phyloP scores from a whole-genome alignment of 2,329 filamentous ascomycete species.

The Aulographum hederae region DNA sequence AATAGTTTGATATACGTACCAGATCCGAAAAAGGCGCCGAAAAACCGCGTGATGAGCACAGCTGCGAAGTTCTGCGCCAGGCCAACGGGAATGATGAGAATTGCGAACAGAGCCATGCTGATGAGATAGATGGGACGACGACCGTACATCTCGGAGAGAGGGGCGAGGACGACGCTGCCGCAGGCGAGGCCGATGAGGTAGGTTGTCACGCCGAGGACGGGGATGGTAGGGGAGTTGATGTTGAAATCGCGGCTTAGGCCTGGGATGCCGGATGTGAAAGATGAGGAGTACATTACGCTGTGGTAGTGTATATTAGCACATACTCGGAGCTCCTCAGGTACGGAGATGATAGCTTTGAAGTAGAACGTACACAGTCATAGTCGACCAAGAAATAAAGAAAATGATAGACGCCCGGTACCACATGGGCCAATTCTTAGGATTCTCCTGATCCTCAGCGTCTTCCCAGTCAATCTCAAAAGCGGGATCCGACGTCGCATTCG shows the following conservation, averaged over 20 bases:
- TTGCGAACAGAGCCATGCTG: slow-evolving; percentile 43
- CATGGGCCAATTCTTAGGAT: slow-evolving; percentile 52
- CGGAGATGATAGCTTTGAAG: background rate
- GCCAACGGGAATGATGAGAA: slow-evolving; percentile 55
- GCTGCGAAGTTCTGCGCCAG: slow-evolving; percentile 47
- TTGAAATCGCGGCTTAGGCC: slow-evolving; percentile 52
- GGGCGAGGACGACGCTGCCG: slow-evolving; percentile 56
- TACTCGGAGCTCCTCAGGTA: background rate
- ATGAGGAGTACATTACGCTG: slow-evolving; percentile 55
- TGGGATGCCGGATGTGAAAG: slow-evolving; percentile 54
- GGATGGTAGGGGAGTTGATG: slow-evolving; percentile 36
- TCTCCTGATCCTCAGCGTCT: slow-evolving; percentile 39
- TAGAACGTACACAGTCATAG: slow-evolving; percentile 8
- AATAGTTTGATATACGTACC: too few species aligned
- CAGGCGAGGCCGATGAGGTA: slow-evolving; percentile 59
- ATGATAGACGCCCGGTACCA: slow-evolving; percentile 36
- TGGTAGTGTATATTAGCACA: slow-evolving; percentile 17
- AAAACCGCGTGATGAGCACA: slow-evolving; percentile 56
- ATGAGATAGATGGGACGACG: slow-evolving; percentile 48
- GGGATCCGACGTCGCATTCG: slow-evolving; percentile 24
- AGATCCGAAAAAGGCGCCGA: slow-evolving; percentile 59
- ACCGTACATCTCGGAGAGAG: slow-evolving; percentile 53
- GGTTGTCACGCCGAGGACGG: slow-evolving; percentile 59
- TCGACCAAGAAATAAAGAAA: slow-evolving; percentile 21
- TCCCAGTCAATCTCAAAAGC: slow-evolving; percentile 60